Base-by-base conservation (phyloP, 192 early-diverging fungal genomes). In the Coemansia sp. region DNA sequence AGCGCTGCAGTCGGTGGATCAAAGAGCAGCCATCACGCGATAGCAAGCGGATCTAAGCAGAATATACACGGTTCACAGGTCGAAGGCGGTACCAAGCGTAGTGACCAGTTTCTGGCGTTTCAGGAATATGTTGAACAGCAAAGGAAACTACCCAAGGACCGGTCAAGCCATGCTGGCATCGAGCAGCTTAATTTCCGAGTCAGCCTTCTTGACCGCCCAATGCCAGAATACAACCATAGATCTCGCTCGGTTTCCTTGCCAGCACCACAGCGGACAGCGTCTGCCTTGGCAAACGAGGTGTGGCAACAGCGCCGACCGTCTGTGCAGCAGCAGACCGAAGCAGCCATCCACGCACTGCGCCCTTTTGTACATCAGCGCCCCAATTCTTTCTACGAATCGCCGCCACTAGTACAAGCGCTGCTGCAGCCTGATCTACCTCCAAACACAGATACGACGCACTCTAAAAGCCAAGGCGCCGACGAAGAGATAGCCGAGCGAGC, bases 101-200 rank as follows among this genome's bases (percentile, higher is more conserved):
- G 43, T 5, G 60, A 66, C 29, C 43, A 49, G 19, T 40, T 20
- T 19, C 34, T 69, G 42, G 71, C 79, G 58, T 53, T 81, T 53
- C 79, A 73, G 13, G 67, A 73, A 34, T 81, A 81, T 25, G 70
- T 81, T 14, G 63, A 75, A 61, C 79, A 73, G 61, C 69, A 81
- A 20, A 69, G 63, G 49, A 25, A 19, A 11, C 11, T 53, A 8
- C 41, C 67, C 2, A 46, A 34, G 38, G 49, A 54, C 34, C 54
- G 59, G 23, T 19, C 73, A 10, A 53, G 63, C 5, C 55, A 59
- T 4, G 38, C 52, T 4, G 79, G 73, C 42, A 66, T 59, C 45
- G 73, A 75, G 43, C 79, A 81, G 70, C 79, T 71, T 38, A 69
- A 70, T 52, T 81, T 81, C 70, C 79, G 79, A 25, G 79, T 81